A percentile compares a stretch with the other conserved stretches of the same genome.
Conservation (phyloP, 2,329 filamentous ascomycete species). For the Colletotrichum phormii region DNA sequence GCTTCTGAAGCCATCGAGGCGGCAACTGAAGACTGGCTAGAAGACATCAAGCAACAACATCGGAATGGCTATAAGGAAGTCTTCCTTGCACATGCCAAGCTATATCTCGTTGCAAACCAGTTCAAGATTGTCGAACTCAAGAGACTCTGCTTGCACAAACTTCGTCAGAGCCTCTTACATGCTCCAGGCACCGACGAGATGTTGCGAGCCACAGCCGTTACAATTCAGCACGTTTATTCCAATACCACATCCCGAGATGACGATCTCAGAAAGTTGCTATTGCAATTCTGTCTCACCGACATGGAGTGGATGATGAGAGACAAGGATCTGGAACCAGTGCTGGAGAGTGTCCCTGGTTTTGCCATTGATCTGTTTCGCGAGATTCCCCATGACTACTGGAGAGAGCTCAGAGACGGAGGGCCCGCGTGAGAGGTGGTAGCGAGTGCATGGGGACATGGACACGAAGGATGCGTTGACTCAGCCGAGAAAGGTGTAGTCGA, state of each 20-base stretch:
- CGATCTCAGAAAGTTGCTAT: background rate
- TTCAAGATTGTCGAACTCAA: background rate
- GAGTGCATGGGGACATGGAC: background rate
- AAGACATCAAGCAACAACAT: background rate
- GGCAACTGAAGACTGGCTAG: background rate
- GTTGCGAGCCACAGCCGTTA: background rate
- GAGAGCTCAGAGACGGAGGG: background rate
- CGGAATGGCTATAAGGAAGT: background rate
- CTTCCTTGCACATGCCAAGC: background rate
- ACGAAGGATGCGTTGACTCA: background rate
- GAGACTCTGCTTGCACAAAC: background rate
- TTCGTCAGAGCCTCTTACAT: background rate
- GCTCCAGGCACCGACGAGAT: background rate
- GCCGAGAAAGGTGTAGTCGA: background rate
- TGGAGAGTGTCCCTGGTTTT: background rate
- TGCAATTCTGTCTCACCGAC: background rate
- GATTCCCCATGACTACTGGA: background rate
- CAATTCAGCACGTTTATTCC: background rate
- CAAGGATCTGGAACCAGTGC: background rate
- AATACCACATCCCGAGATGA: background rate
- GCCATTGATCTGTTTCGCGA: background rate
- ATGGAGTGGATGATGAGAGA: background rate
- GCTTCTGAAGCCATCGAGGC: too few relatives aligned
- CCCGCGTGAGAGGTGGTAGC: background rate
- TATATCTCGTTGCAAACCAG: background rate